phyloP scores from a whole-genome alignment of 2,329 filamentous ascomycete genomes.

The Alternaria gaisen region DNA sequence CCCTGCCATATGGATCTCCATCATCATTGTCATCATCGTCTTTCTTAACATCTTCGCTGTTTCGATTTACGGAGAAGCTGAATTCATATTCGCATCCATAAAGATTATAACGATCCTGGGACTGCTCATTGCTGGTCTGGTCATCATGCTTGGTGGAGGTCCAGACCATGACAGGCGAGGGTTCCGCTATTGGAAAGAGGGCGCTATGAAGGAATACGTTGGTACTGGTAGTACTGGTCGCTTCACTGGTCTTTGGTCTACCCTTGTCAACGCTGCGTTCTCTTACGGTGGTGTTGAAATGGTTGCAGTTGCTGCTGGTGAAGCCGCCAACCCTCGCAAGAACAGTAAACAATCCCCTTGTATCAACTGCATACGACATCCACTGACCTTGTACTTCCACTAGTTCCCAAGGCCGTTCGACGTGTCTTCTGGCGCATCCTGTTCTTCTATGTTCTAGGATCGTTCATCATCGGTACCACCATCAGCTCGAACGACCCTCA shows the following conservation, averaged over 20 bases:
- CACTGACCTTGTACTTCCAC: neutral
- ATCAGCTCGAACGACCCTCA: conserved; percentile 64
- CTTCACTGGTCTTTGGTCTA: conserved; percentile 68
- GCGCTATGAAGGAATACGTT: conserved; percentile 58
- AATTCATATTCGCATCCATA: conserved; percentile 59
- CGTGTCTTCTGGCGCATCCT: conserved; percentile 65
- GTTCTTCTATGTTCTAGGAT: conserved; percentile 63
- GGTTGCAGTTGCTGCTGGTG: conserved; percentile 50
- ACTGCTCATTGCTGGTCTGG: conserved; percentile 40
- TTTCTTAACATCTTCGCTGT: conserved; percentile 49
- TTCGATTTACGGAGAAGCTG: conserved; percentile 57
- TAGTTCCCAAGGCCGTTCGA: conserved; percentile 62
- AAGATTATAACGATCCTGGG: conserved; percentile 55
- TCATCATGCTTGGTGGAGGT: conserved; percentile 50
- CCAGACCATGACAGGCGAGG: conserved; percentile 55
- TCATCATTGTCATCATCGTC: conserved; percentile 49
- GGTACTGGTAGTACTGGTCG: conserved; percentile 67
- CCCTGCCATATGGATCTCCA: conserved; percentile 45
- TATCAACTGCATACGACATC: neutral
- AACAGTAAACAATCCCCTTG: conserved; percentile 52
- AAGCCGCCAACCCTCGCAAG: conserved; percentile 48
- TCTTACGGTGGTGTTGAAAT: conserved; percentile 50
- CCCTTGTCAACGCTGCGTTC: conserved; percentile 63
- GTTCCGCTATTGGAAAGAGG: conserved; percentile 74
- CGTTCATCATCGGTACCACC: conserved; percentile 67